These are phyloP conservation scores for Lunularia cruciata DNA, from an alignment of 225 moss, liverwort and hornwort species.

Conservation along the genomic window DNA sequence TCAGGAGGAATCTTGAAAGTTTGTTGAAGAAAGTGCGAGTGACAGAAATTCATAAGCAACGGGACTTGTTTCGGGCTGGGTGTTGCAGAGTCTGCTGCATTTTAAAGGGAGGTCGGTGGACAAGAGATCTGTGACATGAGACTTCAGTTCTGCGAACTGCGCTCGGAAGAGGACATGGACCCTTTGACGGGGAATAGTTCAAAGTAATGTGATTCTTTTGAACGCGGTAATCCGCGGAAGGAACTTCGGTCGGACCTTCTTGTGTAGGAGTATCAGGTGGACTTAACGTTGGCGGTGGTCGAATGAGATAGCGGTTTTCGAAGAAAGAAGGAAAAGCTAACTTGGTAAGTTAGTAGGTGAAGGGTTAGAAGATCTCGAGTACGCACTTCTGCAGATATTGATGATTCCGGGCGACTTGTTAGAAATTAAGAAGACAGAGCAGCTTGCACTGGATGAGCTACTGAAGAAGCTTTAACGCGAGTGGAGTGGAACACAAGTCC, in stretches of 20 bases:
- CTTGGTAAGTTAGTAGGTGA: constrained; percentile 17
- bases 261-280: constrained; percentile 18
- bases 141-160: constrained; percentile 18
- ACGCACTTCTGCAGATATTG: not conserved
- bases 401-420: not conserved
- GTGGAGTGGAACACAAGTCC: not conserved
- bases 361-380: constrained; percentile 14
- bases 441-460: constrained; percentile 1
- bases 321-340: constrained; percentile 15
- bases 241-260: constrained; percentile 13
- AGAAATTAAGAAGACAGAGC: not conserved
- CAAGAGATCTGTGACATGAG: constrained; percentile 28
- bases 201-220: constrained; percentile 22
- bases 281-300: not conserved
- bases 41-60: constrained; percentile 1
- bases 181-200: constrained; percentile 6
- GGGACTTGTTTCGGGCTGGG: constrained; percentile 20
- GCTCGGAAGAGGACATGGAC: constrained; percentile 22
- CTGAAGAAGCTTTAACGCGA: not conserved
- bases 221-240: constrained; percentile 21
- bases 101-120: constrained; percentile 8
- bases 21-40: constrained; percentile 7
- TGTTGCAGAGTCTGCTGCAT: constrained; percentile 15
- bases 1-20: constrained; percentile 16
- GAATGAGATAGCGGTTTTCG: constrained; percentile 15